Base-by-base conservation (phyloP, 2,329 filamentous ascomycete species). In the Keithomyces neogunnii region DNA sequence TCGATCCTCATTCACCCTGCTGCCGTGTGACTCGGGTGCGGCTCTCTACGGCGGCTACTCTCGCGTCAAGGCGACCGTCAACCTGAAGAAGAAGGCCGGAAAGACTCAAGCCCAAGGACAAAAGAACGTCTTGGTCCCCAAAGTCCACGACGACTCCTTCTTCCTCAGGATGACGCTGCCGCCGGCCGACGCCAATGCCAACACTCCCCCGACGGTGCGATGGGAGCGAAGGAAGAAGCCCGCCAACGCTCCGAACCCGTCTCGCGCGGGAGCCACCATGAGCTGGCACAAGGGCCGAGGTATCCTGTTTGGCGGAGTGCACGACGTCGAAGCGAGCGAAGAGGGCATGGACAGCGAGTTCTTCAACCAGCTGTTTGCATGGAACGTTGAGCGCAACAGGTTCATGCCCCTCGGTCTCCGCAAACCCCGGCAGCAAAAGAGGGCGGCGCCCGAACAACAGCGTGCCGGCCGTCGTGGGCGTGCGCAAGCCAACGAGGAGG, bases 331-430 rank as follows among this genome's bases (percentile, higher is more conserved):
- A 66, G 81, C 91, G 64, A 92, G 82, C 57, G 91, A 96, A 65
- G 93, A 99, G 66, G 90, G 88, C 3, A 95, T 99, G 58, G 92
- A 99, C 50, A 95, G 89, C 63, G 91, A 96, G 66, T 99, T 99
- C 70, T 99, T 97, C 73, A 92, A 96, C 61, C 81, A 85, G 51
- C 71, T 97, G 29, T 95, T 88, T 62, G 88, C 91, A 4, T 97
- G 91, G 89, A 96, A 95, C 63, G 84, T 96, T 56, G 93, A 97
- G 62, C 82, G 92, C 53, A 99, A 99, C 65, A 80, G 93, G 7
- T 97, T 96, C 72, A 96, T 97, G 73, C 88, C 87, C 2, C 75
- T 97, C 44, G 73, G 75, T 8, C 73, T 97, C 45, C 79, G 91
- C 49, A 88, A 89, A 59, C 81, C 89, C 2, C 83, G 89, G 30